These are phyloP conservation scores for Kazachstania africana DNA, from an alignment of 805 yeast genomes.

Conservation along the genomic window DNA sequence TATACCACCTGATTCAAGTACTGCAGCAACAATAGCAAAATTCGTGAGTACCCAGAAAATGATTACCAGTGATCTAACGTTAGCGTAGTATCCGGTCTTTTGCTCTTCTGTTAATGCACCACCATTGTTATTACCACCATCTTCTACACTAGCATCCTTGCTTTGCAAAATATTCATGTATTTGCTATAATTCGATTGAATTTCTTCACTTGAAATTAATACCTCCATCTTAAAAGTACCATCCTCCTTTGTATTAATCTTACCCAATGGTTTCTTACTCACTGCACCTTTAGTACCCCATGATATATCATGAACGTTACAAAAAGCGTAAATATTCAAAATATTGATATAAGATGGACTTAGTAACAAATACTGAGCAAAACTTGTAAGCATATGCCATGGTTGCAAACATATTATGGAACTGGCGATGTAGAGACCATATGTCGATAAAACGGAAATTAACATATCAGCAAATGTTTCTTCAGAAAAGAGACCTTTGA, in stretches of 20 bases:
- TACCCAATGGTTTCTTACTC: conserved; percentile 58
- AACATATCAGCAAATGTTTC: conserved; percentile 74
- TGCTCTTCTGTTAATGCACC: conserved; percentile 35
- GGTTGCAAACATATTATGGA: conserved; percentile 82
- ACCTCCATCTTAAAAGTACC: conserved; percentile 59
- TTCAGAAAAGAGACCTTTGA: conserved; percentile 43
- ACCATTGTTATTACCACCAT: conserved; percentile 20
- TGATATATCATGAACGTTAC: conserved; percentile 88
- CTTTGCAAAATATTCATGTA: conserved; percentile 48
- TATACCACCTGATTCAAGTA: conserved; percentile 75
- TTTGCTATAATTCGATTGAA: conserved; percentile 60
- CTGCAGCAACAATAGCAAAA: conserved; percentile 69
- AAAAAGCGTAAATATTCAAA: conserved; percentile 86
- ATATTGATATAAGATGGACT: conserved; percentile 89
- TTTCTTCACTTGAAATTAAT: conserved; percentile 66
- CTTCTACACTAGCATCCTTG: conserved; percentile 27
- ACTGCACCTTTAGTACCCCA: conserved; percentile 95
- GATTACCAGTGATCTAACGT: conserved; percentile 80
- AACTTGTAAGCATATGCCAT: conserved; percentile 83
- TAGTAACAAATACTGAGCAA: conserved; percentile 68
- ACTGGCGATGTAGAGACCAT: conserved; percentile 65
- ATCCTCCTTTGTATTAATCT: conserved; percentile 58
- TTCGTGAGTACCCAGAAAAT: conserved; percentile 83
- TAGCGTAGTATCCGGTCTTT: conserved; percentile 78
- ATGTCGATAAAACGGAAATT: conserved; percentile 78